Percentiles rank a stretch among this genome's conserved stretches.
Evolutionary conservation across 2,329 filamentous ascomycete species (phyloP).

Genomic region (Fusarium sacchari): DNA sequence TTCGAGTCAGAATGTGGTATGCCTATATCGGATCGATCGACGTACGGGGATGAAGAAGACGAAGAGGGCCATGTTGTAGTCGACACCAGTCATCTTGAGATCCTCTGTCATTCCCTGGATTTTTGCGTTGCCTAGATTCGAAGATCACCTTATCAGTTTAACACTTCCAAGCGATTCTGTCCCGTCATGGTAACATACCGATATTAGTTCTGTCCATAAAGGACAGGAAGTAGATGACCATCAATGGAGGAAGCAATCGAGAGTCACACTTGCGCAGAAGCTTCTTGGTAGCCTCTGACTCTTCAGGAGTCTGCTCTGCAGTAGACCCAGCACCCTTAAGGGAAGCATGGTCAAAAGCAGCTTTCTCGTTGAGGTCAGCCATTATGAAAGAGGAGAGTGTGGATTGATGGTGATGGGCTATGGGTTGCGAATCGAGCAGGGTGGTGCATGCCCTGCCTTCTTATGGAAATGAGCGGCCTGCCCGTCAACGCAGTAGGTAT

Average conservation of each 20-base stretch:
- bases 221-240: conserved; percentile 40
- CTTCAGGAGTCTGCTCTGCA: not conserved
- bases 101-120: conserved; percentile 42
- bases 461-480: not conserved
- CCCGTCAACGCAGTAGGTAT: too few species aligned
- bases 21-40: fast-evolving
- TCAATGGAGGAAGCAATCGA: conserved; percentile 61
- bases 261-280: conserved; percentile 74
- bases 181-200: not conserved
- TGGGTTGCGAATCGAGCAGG: too few species aligned
- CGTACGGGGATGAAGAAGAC: conserved; percentile 11
- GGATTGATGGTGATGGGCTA: too few species aligned
- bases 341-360: not conserved
- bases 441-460: not conserved
- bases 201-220: conserved; percentile 45
- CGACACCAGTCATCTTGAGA: conserved; percentile 45
- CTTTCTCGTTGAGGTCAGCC: not conserved
- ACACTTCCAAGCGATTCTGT: fast-evolving
- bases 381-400: not conserved
- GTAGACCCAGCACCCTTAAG: not conserved
- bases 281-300: not conserved
- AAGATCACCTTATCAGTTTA: not conserved
- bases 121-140: conserved; percentile 27
- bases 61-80: conserved; percentile 65
- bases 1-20: not conserved